Evolutionary conservation across 306 rosid species (phyloP).

Genomic region (Sphenostylis stenocarpa): DNA sequence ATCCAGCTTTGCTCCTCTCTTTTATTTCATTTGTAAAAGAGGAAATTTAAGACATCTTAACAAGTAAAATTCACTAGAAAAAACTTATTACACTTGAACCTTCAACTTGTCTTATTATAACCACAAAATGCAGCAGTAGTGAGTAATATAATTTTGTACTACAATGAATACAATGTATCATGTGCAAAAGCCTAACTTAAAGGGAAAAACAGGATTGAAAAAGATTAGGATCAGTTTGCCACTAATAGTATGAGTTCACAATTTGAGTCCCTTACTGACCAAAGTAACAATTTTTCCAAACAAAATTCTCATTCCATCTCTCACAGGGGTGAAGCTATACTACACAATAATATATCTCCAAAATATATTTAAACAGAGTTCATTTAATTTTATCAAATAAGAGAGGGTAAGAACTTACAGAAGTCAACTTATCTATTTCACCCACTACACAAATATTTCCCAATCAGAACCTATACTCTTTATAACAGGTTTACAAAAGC

Average conservation of each 20-base stretch:
- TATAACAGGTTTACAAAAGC: no score
- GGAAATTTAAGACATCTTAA: neutral
- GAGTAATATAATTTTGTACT: no score
- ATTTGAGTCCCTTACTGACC: neutral
- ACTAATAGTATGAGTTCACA: neutral
- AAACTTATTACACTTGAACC: neutral
- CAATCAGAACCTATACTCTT: no score
- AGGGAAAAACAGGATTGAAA: neutral
- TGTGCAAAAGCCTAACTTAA: neutral
- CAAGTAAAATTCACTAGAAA: neutral
- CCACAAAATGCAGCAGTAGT: neutral
- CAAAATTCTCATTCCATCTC: neutral
- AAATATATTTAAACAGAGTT: no score
- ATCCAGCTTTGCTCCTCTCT: neutral
- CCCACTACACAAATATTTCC: no score
- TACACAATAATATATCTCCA: no score
- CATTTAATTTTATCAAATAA: no score
- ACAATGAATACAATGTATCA: neutral
- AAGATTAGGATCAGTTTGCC: neutral
- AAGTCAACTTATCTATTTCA: no score
- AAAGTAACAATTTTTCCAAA: neutral
- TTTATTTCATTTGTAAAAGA: neutral
- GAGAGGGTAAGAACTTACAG: no score
- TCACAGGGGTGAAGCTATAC: no score
- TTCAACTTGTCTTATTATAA: neutral